phyloP scores from a whole-genome alignment of 1,284 basidiomycete genomes.

The Austroboletus novae-zelandiae region DNA sequence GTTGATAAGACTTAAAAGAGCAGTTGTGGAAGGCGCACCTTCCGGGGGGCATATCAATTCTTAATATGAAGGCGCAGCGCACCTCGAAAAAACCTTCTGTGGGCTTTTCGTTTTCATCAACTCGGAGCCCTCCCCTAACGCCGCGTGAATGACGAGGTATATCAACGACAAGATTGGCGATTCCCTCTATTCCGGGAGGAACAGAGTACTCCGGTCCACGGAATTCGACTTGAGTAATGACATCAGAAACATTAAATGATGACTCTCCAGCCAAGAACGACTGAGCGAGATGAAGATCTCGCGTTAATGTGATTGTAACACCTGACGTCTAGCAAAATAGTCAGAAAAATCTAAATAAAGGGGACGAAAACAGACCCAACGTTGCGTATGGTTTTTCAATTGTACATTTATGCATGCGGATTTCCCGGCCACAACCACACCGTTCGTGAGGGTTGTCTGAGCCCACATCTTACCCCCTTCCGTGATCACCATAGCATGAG shows the following conservation, averaged over 20 bases:
- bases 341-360: background rate
- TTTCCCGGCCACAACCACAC: constrained; percentile 62
- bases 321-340: constrained; percentile 54
- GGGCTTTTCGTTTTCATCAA: constrained; percentile 35
- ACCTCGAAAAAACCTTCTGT: constrained; percentile 66
- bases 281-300: constrained; percentile 56
- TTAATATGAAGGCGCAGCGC: constrained; percentile 22
- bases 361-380: constrained; percentile 51
- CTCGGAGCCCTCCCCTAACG: constrained; percentile 51
- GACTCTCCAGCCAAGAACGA: constrained; percentile 40
- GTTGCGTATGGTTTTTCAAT: constrained; percentile 74
- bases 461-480: constrained; percentile 78
- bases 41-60: constrained; percentile 27
- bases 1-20: constrained; percentile 12
- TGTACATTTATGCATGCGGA: constrained; percentile 68
- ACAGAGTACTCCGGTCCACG: constrained; percentile 69
- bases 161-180: constrained; percentile 73
- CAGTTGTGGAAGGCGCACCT: constrained; percentile 21
- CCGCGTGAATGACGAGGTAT: constrained; percentile 61
- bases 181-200: constrained; percentile 66
- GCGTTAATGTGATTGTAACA: constrained; percentile 54
- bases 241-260: constrained; percentile 56
- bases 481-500: constrained; percentile 61
- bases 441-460: constrained; percentile 62
- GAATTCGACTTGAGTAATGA: constrained; percentile 65